phyloP scores from a whole-genome alignment of 2,329 filamentous ascomycete genomes.

The Diaporthe ampelina region DNA sequence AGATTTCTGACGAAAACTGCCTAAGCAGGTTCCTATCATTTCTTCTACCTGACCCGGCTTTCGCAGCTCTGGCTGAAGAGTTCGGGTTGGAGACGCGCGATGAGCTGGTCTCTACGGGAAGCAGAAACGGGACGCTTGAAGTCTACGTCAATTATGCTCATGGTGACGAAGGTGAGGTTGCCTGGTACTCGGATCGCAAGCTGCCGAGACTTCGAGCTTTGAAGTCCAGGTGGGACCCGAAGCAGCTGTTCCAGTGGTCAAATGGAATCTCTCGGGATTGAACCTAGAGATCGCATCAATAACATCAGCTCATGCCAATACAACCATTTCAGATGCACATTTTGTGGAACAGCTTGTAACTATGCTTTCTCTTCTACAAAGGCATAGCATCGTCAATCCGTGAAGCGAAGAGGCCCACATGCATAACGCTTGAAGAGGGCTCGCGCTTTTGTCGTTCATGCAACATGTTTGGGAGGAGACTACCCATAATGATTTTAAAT shows the following conservation, averaged over 20 bases:
- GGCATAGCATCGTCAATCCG: too few species aligned
- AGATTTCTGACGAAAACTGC: neutral
- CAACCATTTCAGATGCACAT: too few species aligned
- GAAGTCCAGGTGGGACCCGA: neutral
- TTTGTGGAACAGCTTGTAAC: too few species aligned
- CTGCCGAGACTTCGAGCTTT: neutral
- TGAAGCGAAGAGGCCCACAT: too few species aligned
- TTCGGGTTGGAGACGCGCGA: neutral
- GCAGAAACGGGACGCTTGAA: neutral
- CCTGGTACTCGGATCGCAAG: neutral
- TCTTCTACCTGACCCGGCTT: neutral
- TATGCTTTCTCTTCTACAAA: too few species aligned
- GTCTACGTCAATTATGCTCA: slow-evolving; percentile 1
- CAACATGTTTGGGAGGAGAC: too few species aligned
- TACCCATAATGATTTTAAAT: too few species aligned
- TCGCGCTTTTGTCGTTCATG: too few species aligned
- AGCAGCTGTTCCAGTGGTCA: neutral
- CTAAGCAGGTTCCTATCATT: neutral
- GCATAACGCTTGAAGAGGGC: too few species aligned
- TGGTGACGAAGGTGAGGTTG: neutral
- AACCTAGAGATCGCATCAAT: neutral
- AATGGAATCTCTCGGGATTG: neutral
- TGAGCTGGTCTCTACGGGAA: neutral
- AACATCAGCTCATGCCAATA: too few species aligned
- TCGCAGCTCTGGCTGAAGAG: neutral